phyloP scores from a whole-genome alignment of 192 early-diverging fungal genomes.

The Backusella tarrabulga region DNA sequence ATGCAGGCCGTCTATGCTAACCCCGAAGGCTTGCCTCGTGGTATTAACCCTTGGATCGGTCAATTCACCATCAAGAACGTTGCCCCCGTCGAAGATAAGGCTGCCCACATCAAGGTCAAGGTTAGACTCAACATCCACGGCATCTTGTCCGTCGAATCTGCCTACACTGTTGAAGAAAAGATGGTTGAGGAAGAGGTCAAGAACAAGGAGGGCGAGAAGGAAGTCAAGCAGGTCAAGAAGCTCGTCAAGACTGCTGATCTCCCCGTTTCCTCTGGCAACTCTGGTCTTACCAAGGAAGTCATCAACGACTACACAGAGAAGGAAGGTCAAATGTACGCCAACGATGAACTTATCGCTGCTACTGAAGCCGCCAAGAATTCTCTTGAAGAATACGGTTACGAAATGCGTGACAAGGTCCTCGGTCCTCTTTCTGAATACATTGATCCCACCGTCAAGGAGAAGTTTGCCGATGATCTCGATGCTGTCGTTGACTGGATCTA shows the following conservation, averaged over 20 bases:
- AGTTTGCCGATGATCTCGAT: conserved; percentile 68
- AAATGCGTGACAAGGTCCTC: conserved; percentile 86
- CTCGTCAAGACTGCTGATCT: conserved; percentile 87
- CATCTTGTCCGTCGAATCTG: conserved; percentile 75
- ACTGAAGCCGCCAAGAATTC: conserved; percentile 94
- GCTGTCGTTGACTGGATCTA: conserved; percentile 98
- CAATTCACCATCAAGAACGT: conserved; percentile 87
- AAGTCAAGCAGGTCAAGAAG: conserved; percentile 86
- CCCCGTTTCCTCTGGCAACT: conserved; percentile 60
- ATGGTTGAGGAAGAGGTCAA: conserved; percentile 78
- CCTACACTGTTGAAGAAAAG: conserved; percentile 87
- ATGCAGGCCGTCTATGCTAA: conserved; percentile 79
- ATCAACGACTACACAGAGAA: conserved; percentile 68
- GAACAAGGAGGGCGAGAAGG: conserved; percentile 62
- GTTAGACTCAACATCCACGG: conserved; percentile 85
- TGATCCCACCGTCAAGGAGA: conserved; percentile 65
- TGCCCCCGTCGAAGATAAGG: conserved; percentile 59
- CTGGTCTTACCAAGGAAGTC: conserved; percentile 55
- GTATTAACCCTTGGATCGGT: conserved; percentile 80
- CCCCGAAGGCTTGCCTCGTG: conserved; percentile 68
- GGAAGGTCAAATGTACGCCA: conserved; percentile 82
- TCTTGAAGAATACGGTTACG: conserved; percentile 98
- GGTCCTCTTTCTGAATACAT: conserved; percentile 71
- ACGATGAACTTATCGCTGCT: conserved; percentile 88
- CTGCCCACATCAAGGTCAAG: conserved; percentile 90